These are phyloP conservation scores for Stephania cephalantha DNA, from an alignment of 164 flowering plant species.

Conservation along the genomic window DNA sequence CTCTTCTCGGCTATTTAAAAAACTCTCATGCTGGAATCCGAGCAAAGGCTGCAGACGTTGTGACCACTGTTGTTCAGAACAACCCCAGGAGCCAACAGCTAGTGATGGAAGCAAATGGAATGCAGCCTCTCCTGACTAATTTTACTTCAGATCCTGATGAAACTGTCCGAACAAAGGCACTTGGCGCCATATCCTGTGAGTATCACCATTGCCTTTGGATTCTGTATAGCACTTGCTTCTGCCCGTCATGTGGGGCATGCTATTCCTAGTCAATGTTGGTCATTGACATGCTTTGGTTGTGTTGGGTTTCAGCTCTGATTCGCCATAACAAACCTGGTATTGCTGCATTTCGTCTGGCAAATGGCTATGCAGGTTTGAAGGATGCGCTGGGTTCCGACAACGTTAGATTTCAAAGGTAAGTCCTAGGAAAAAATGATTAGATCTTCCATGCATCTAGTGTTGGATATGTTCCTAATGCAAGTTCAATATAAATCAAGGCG, in stretches of 20 bases:
- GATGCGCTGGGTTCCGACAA: slow-evolving; percentile 76
- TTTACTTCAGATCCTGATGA: slow-evolving; percentile 81
- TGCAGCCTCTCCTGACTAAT: slow-evolving; percentile 65
- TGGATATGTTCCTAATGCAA: background rate
- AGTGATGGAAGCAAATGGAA: slow-evolving; percentile 97
- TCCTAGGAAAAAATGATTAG: background rate
- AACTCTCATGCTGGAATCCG: slow-evolving; percentile 71
- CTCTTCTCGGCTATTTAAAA: slow-evolving; percentile 68
- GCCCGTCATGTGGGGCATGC: background rate
- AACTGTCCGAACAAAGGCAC: slow-evolving; percentile 72
- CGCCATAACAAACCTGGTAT: slow-evolving; percentile 82
- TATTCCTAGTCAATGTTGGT: background rate
- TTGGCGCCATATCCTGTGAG: slow-evolving; percentile 96
- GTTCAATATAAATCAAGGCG: background rate
- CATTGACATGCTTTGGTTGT: background rate
- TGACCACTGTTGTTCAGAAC: slow-evolving; percentile 89
- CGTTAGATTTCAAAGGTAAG: slow-evolving; percentile 86
- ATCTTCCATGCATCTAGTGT: background rate
- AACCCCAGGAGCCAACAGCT: slow-evolving; percentile 86
- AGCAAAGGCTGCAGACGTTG: slow-evolving; percentile 94
- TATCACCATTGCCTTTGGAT: background rate
- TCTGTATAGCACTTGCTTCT: background rate
- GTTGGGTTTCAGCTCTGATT: slow-evolving; percentile 62
- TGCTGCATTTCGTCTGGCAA: slow-evolving; percentile 83
- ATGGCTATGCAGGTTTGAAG: slow-evolving; percentile 76